Evolutionary conservation across 768 basidiomycete genomes (phyloP), one percentile per base, ranked within the genome.

Genomic region (Trametes cingulata): DNA sequence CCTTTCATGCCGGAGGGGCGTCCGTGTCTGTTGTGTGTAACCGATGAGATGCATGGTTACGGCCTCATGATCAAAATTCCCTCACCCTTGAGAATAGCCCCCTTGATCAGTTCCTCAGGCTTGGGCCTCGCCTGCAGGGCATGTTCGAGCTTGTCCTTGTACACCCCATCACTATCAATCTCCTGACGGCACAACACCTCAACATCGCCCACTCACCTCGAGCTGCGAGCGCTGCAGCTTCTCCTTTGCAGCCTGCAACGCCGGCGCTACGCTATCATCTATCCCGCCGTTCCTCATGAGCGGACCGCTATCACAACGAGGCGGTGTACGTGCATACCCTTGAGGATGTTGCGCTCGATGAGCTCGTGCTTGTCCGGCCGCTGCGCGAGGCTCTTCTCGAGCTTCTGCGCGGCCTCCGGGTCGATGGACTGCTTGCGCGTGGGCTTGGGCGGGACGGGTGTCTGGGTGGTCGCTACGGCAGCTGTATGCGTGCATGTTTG

Each of bases 261-360:
- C 77, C 10, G 87, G 84, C 19, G 86, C 80, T 51, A 88, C 79
- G 29, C 79, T 85, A 66, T 85, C 84, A 60, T 86, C 87, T 90
- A 64, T 8, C 13, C 13, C 47, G n/a, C 35, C 25, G 5, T 22
- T 53, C 7, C 39, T 46, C 45, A 19, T 15, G 60, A 9, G 17
- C 45, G n/a, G 37, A 12, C 40, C 43, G 19, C 19, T 10, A 13
- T 8, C 14, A 4, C 13, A 20, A 37, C 8, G 17, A 6, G n/a
- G 45, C 27, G 20, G 17, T 22, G 25, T n/a, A 36, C 15, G 24
- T 24, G 66, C 73, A 58, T 51, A 81, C 86, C 85, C 73, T 89
- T 88, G 60, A 90, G 79, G 61, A 90, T 88, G 69, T 87, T 87
- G 62, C 85, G 81, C 35, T 86, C 84, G 60, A 88, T 77, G 43